These are phyloP conservation scores for Mortierella sp. DNA, from an alignment of 371 early-diverging fungal genomes.

Conservation along the genomic window DNA sequence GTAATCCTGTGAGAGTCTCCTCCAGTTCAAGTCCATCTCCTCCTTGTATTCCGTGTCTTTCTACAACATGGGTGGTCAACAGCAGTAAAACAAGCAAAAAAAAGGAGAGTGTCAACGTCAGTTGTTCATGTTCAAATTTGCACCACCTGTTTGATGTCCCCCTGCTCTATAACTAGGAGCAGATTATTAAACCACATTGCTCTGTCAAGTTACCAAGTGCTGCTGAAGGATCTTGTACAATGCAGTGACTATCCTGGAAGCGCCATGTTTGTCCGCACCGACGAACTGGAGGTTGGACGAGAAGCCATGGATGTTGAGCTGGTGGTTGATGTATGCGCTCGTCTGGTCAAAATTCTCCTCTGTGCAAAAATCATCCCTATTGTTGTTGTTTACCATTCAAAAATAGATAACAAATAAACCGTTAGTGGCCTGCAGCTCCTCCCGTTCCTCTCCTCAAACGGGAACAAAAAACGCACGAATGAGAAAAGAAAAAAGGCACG, in stretches of 20 bases:
- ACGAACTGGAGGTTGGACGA: conserved; percentile 41
- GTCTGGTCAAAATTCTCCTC: conserved; percentile 52
- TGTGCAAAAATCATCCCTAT: conserved; percentile 46
- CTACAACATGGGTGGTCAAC: conserved; percentile 5
- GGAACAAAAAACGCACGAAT: neutral
- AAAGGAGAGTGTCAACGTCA: neutral
- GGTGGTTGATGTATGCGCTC: conserved; percentile 49
- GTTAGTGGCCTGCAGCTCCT: conserved; percentile 4
- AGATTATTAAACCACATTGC: neutral
- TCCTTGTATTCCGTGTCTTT: conserved; percentile 49
- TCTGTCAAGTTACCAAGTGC: conserved; percentile 30
- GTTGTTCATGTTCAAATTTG: neutral
- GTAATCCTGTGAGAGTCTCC: conserved; percentile 44
- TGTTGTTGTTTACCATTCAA: neutral
- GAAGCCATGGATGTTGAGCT: conserved; percentile 44
- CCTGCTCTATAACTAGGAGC: neutral
- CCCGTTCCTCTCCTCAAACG: neutral
- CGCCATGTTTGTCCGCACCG: conserved; percentile 34
- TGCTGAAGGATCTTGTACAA: conserved; percentile 53
- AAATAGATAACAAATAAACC: neutral
- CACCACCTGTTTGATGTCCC: neutral
- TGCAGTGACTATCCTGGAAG: conserved; percentile 44
- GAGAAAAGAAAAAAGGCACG: neutral
- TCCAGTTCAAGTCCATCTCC: conserved; percentile 55
- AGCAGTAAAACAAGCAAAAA: neutral